Percentiles rank a stretch among this genome's conserved stretches.
Conservation (phyloP, 208 protist species). For the Leishmania gerbilli region DNA sequence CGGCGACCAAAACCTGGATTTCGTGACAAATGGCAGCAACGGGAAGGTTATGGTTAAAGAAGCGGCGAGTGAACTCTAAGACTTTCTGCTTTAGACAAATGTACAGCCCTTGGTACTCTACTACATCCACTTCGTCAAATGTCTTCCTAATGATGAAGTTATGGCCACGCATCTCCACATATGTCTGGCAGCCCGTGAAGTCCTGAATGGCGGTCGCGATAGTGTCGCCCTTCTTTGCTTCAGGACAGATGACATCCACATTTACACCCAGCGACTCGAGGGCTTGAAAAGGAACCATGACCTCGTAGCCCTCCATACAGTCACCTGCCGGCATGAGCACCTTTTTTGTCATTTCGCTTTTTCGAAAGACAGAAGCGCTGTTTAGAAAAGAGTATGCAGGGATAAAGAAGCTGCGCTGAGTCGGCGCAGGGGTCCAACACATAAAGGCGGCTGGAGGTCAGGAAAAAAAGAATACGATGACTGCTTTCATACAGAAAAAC, state of each 20-base stretch:
- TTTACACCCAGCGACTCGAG: conserved; percentile 31
- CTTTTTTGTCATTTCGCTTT: conserved; percentile 31
- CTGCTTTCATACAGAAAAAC: background rate
- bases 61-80: conserved; percentile 31
- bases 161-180: conserved; percentile 40
- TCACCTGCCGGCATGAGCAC: conserved; percentile 44
- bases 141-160: conserved; percentile 41
- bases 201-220: conserved; percentile 37
- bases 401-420: background rate
- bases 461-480: background rate
- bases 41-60: conserved; percentile 44
- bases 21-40: conserved; percentile 40
- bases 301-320: conserved; percentile 48
- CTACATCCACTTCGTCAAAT: conserved; percentile 35
- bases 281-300: conserved; percentile 44
- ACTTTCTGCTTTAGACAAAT: conserved; percentile 37
- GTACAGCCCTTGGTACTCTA: conserved; percentile 38
- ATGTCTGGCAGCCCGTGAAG: conserved; percentile 41
- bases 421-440: background rate
- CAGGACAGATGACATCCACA: conserved; percentile 39
- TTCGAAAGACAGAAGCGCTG: background rate
- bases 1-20: conserved; percentile 36
- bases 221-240: conserved; percentile 28
- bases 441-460: background rate
- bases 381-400: background rate